Conservation (phyloP, 306 rosid species). For the Crotalaria pallida region DNA sequence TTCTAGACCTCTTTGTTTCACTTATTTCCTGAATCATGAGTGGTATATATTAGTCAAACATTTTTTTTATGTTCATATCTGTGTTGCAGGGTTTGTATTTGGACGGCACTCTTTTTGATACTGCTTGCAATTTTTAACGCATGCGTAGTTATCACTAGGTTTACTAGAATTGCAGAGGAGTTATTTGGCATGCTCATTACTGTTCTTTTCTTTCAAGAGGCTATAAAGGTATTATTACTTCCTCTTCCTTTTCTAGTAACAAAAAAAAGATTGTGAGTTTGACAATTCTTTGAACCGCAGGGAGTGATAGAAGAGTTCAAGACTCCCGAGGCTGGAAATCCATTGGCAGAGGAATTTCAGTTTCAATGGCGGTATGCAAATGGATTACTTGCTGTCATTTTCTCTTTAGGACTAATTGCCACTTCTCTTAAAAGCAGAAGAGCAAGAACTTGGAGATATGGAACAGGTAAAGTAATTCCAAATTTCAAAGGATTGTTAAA, state of each 20-base stretch:
- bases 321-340: conserved; percentile 36
- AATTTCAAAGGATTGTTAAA: too few species aligned
- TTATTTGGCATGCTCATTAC: conserved; percentile 84
- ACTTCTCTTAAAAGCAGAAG: conserved; percentile 67
- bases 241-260: not conserved
- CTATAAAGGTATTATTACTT: conserved; percentile 60
- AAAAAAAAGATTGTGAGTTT: conserved; percentile 5
- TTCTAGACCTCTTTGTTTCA: not conserved
- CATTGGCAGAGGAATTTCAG: conserved; percentile 36
- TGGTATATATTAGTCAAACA: not conserved
- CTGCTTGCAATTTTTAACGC: conserved; percentile 80
- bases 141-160: conserved; percentile 54
- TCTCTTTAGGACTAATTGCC: conserved; percentile 56
- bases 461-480: conserved; percentile 58
- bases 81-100: conserved; percentile 78
- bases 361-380: conserved; percentile 66
- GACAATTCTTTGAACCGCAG: conserved; percentile 37
- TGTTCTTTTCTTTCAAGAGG: conserved; percentile 82
- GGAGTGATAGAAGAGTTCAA: conserved; percentile 72
- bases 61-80: not conserved
- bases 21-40: not conserved
- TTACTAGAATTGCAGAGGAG: conserved; percentile 87
- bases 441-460: conserved; percentile 85
- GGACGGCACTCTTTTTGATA: conserved; percentile 70
- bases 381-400: conserved; percentile 71